phyloP scores from a whole-genome alignment of 495 filamentous ascomycete species.

The Penicillium soppii region DNA sequence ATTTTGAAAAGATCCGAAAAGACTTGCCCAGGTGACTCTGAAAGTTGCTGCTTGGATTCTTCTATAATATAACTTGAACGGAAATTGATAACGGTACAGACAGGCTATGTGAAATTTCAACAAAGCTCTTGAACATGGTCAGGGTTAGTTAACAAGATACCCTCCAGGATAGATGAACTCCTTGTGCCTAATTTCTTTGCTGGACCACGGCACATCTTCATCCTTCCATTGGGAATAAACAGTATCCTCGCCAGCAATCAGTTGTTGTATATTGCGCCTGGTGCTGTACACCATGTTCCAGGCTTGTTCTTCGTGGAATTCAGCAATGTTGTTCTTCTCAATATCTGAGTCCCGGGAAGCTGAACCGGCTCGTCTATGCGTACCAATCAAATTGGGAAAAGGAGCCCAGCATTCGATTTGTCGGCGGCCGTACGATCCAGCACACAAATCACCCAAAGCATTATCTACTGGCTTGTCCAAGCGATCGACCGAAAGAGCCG shows the following conservation, averaged over 20 bases:
- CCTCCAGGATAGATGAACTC: constrained; percentile 27
- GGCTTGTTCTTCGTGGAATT: constrained; percentile 18
- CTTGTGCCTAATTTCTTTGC: constrained; percentile 13
- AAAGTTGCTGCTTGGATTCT: too few relatives aligned
- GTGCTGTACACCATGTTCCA: constrained; percentile 31
- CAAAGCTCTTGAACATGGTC: too few relatives aligned
- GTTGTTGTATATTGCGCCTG: constrained; percentile 24
- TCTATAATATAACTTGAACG: too few relatives aligned
- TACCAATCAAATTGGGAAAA: constrained; percentile 29
- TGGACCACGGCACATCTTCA: constrained; percentile 22
- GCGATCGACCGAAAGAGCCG: constrained; percentile 26
- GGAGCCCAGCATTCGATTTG: constrained; percentile 30
- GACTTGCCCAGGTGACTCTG: too few relatives aligned
- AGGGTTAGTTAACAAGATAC: constrained; percentile 17
- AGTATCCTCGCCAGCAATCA: constrained; percentile 21
- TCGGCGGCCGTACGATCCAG: constrained; percentile 13
- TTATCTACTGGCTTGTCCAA: constrained; percentile 25
- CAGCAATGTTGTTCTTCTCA: constrained; percentile 4
- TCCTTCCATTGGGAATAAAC: constrained; percentile 25
- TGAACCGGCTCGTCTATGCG: constrained; percentile 19
- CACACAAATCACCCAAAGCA: constrained; percentile 29
- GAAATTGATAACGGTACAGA: too few relatives aligned
- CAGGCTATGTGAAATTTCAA: too few relatives aligned
- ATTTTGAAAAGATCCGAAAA: too few relatives aligned
- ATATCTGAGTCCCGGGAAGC: constrained; percentile 28